A percentile compares a stretch with the other conserved stretches of the same genome.
Conservation (phyloP, 495 filamentous ascomycete species). For the Pyronema domesticum region DNA sequence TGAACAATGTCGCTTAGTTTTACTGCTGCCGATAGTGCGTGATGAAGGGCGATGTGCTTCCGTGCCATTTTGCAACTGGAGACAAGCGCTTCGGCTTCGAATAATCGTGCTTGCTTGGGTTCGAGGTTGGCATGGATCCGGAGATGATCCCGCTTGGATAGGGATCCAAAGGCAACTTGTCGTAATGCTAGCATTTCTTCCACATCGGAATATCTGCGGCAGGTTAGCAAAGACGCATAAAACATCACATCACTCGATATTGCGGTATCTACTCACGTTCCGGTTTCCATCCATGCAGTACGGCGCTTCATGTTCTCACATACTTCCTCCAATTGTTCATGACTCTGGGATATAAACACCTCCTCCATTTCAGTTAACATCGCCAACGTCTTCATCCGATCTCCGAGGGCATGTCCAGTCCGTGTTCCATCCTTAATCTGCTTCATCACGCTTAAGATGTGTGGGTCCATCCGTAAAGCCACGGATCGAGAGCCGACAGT, state of each 20-base stretch:
- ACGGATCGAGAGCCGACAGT: slow-evolving; percentile 37
- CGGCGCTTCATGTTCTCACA: slow-evolving; percentile 46
- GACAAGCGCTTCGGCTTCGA: slow-evolving; percentile 57
- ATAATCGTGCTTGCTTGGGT: slow-evolving; percentile 41
- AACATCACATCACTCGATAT: background rate
- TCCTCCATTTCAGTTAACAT: slow-evolving; percentile 70
- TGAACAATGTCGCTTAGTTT: slow-evolving; percentile 56
- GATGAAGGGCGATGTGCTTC: slow-evolving; percentile 62
- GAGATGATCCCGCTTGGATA: slow-evolving; percentile 49
- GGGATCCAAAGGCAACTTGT: slow-evolving; percentile 62
- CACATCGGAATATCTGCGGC: slow-evolving; percentile 55
- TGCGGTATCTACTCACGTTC: slow-evolving; percentile 36
- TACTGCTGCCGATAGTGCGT: slow-evolving; percentile 67
- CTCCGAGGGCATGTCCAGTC: slow-evolving; percentile 42
- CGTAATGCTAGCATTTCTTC: slow-evolving; percentile 64
- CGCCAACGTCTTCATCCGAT: slow-evolving; percentile 52
- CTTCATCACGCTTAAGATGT: slow-evolving; percentile 45
- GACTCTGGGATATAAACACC: slow-evolving; percentile 40
- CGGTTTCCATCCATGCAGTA: slow-evolving; percentile 59
- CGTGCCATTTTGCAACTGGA: slow-evolving; percentile 56
- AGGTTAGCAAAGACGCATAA: slow-evolving; percentile 10
- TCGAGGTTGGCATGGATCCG: slow-evolving; percentile 31
- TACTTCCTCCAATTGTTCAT: slow-evolving; percentile 41
- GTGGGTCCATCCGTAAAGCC: slow-evolving; percentile 37
- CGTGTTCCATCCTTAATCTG: slow-evolving; percentile 37